These are phyloP conservation scores for Escovopsis sp. DNA, from an alignment of 2,329 filamentous ascomycete genomes.

Conservation along the genomic window DNA sequence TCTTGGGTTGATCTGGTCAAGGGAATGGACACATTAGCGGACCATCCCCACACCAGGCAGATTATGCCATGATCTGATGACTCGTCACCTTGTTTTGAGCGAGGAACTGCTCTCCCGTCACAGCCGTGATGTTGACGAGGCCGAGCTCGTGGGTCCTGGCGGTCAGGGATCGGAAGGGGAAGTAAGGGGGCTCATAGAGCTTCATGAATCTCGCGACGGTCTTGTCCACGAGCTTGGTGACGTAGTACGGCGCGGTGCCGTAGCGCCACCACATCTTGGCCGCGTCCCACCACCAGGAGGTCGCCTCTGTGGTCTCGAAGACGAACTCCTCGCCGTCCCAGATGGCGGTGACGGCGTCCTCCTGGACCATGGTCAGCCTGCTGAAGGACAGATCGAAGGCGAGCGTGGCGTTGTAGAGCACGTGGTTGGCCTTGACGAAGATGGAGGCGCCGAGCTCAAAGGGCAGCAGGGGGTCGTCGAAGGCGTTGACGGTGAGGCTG, in stretches of 20 bases:
- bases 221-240: conserved; percentile 55
- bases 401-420: conserved; percentile 58
- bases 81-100: conserved; percentile 39
- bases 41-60: neutral
- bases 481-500: conserved; percentile 69
- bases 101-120: conserved; percentile 63
- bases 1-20: conserved; percentile 36
- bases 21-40: neutral
- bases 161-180: conserved; percentile 70
- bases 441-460: conserved; percentile 87
- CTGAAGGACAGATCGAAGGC: conserved; percentile 53
- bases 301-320: conserved; percentile 43
- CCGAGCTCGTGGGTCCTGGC: conserved; percentile 52
- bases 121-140: conserved; percentile 47
- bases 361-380: conserved; percentile 28
- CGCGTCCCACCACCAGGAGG: conserved; percentile 63
- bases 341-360: conserved; percentile 51
- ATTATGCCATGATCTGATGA: no score
- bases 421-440: conserved; percentile 74
- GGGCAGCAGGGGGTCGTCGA: conserved; percentile 48
- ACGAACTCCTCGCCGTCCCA: conserved; percentile 74
- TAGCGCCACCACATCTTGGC: conserved; percentile 76
- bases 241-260: conserved; percentile 60
- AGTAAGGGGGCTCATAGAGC: conserved; percentile 68
- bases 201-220: conserved; percentile 60